Base-by-base conservation (phyloP, 2,329 filamentous ascomycete species). In the Sarocladium strictum region DNA sequence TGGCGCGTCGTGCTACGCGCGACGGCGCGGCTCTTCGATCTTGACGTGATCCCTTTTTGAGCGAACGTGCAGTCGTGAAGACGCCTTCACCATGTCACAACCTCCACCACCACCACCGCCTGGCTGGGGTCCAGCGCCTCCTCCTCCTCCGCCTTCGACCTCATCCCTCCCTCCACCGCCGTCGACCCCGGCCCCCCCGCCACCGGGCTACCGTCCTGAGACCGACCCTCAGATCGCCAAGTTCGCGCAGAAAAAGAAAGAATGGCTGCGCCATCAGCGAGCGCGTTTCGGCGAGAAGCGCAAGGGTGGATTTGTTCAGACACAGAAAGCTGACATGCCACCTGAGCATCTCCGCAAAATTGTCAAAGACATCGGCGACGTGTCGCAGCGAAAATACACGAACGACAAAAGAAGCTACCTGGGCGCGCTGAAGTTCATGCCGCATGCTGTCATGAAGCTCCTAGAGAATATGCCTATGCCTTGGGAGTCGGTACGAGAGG, bases 401-500 rank as follows among this genome's bases (percentile, higher is more conserved):
- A 96, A 88, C 67, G 94, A 99, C 76, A 99, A 99, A 80, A 84
- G 94, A 62, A 97, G 92, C 72, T 99, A 99, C 70, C 80, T 99
- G 49, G 95, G 95, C 59, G 94, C 95, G 32, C 75, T 99, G 59
- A 99, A 99, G 74, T 99, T 97, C 75, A 99, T 99, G 94, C 94
- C 94, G 1, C 94, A 99, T 68, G 94, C 94, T 5, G 94, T 99
- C 11, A 75, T 99, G 74, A 99, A 99, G 76, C 80, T 99, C 23
- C 72, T 99, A 55, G 94, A 99, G 76, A 99, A 99, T 65, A 99
- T 99, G 94, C 94, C 94, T 3, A 99, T 99, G 94, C 94, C 94
- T 0, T 99, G 94, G 94, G 94, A 99, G 74, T 94, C 91, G 55
- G 85, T 90, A 24, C 84, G 92, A 59, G 94, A 99, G 66, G 95